These are phyloP conservation scores for Zelopaecilomyces penicillatus DNA, from an alignment of 2,329 filamentous ascomycete genomes.

Conservation along the genomic window DNA sequence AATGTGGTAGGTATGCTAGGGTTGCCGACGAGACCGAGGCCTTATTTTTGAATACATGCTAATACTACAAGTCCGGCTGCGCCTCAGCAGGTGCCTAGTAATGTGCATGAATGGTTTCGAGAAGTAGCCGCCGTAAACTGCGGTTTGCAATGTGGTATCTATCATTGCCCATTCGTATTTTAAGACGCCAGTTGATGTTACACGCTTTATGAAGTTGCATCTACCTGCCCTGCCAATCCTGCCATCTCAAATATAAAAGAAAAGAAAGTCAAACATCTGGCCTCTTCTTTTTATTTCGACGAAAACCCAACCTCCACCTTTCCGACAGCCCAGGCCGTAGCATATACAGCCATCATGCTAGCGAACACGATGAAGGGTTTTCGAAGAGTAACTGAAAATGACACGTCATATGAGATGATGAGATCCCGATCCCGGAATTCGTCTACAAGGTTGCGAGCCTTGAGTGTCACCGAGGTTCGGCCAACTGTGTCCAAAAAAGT, in stretches of 20 bases:
- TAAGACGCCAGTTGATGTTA: slow-evolving; percentile 11
- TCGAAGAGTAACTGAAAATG: slow-evolving; percentile 63
- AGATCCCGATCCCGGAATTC: slow-evolving; percentile 79
- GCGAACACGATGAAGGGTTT: slow-evolving; percentile 80
- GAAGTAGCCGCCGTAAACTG: too few species aligned
- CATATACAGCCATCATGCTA: slow-evolving; percentile 66
- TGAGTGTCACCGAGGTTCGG: slow-evolving; percentile 72
- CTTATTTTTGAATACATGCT: too few species aligned
- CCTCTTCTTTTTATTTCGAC: slow-evolving; percentile 27
- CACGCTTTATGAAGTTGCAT: slow-evolving; percentile 5
- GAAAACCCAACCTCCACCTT: slow-evolving; percentile 74
- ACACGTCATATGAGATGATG: slow-evolving; percentile 81
- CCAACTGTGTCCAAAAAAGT: slow-evolving; percentile 93
- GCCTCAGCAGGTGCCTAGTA: too few species aligned
- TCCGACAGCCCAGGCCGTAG: slow-evolving; percentile 64
- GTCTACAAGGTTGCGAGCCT: slow-evolving; percentile 80
- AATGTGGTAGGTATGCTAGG: too few species aligned
- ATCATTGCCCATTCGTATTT: slow-evolving; percentile 11
- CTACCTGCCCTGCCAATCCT: slow-evolving; percentile 2
- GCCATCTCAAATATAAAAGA: neutral
- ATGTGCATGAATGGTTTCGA: too few species aligned
- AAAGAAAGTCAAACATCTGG: neutral
- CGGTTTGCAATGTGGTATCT: slow-evolving; percentile 3
- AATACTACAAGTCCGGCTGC: too few species aligned
- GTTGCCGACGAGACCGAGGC: too few species aligned